phyloP scores from a whole-genome alignment of 2,329 filamentous ascomycete genomes.

The Fusarium azukiicola region DNA sequence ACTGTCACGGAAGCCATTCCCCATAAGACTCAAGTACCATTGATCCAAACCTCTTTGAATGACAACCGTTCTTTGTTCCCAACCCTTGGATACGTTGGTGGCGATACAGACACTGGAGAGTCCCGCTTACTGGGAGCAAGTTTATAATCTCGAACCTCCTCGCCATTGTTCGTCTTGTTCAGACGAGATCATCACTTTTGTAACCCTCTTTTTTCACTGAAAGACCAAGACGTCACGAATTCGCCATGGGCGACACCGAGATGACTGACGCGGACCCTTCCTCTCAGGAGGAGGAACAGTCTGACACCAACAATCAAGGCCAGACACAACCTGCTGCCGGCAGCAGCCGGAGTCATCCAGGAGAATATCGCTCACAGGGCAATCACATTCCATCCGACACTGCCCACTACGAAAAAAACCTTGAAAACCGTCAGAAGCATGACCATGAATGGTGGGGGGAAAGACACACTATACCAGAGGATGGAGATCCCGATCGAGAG shows the following conservation, averaged over 20 bases:
- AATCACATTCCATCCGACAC: neutral
- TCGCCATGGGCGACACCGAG: neutral
- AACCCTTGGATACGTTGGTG: neutral
- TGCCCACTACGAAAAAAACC: neutral
- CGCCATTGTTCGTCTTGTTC: neutral
- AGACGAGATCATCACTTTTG: neutral
- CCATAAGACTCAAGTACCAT: neutral
- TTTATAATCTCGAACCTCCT: neutral
- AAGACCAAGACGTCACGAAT: neutral
- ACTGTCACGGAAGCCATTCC: neutral
- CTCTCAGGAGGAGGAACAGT: neutral
- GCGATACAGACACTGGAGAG: no score
- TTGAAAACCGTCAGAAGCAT: conserved; percentile 6
- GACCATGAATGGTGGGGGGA: conserved; percentile 30
- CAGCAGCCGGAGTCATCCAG: neutral
- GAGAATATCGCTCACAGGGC: neutral
- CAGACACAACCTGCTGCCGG: neutral
- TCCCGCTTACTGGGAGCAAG: neutral
- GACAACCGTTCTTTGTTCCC: neutral
- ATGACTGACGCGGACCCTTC: neutral
- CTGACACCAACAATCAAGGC: neutral
- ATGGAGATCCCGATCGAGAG: conserved; percentile 35
- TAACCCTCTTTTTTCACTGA: neutral
- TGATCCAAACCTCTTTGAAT: neutral
- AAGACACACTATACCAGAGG: neutral